Base-by-base conservation (phyloP, 2,329 filamentous ascomycete genomes). In the Stemphylium beticola region DNA sequence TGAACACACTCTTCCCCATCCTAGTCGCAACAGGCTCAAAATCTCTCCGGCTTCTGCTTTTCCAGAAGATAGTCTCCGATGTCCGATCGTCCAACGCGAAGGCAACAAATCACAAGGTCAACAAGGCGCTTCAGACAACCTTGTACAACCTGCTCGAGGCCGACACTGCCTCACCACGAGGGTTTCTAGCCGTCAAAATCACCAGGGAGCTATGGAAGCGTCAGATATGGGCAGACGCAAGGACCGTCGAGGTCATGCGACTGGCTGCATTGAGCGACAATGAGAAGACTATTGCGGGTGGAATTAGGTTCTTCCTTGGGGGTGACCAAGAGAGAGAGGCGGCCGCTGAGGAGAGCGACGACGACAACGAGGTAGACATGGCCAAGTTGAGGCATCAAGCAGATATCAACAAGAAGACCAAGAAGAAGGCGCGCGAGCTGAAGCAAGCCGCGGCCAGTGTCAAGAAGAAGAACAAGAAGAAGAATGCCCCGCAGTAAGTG, bases 181-280 rank as follows among this genome's bases (percentile, higher is more conserved):
- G 90, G 4, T 83, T 99, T 44, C 99, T 95, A 95, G 92, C 95
- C 3, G 92, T 97, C 57, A 97, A 97, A 76, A 85, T 99, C 61
- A 96, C 93, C 4, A 85, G 93, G 58, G 95, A 99, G 79, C 81
- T 99, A 70, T 99, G 95, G 95, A 96, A 93, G 77, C 85, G 93
- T 41, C 93, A 97, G 67, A 88, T 98, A 60, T 99, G 95, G 95
- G 92, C 90, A 9, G 95, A 99, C 68, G 86, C 92, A 2, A 95
- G 93, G 74, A 88, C 93, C 0, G 95, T 98, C n/a, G 92, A 96
- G 69, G 91, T 98, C 62, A 98, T 99, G 93, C 96, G 96, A 77
- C 90, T 96, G 77, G 92, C 93, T 0, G 87, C 89, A 49, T 78
- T 99, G 52, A 87, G 91, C 3, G 89, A 96, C 46, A 96, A 97